Base-by-base conservation (phyloP, 2,329 filamentous ascomycete genomes). In the Aspergillus clavatus region DNA sequence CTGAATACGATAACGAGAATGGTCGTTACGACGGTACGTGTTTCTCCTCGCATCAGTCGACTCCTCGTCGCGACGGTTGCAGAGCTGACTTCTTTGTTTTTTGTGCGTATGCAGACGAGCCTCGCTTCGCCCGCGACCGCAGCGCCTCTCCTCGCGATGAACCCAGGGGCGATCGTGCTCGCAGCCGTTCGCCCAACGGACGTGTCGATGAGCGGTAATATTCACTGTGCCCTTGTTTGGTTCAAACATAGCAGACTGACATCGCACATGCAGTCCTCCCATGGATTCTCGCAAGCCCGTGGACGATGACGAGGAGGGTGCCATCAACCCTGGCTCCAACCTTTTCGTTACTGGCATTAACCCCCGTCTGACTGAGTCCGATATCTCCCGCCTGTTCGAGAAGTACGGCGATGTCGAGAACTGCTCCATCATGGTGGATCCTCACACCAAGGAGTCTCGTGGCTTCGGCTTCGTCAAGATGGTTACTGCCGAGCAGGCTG, bases 381-480 rank as follows among this genome's bases (percentile, higher is more conserved):
- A 97, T 66, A 88, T 98, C 51, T 86, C 87, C 43, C 89, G 89
- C 68, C 84, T 98, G 56, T 98, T 98, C 65, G 89, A 96, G 74
- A 98, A 97, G 74, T 97, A 97, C 63, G 93, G 93, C 58, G 89
- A 95, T 67, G 93, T 98, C 42, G 91, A 97, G 75, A 97, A 94
- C 74, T 97, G 91, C 76, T 94, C 96, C 71, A 98, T 98, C 75
- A 98, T 98, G 93, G 83, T 91, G 64, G 93, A 98, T 66, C 93
- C 93, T 51, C 93, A 98, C 72, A 94, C 88, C 63, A 95, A 95
- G 74, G 93, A 98, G 73, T 97, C 91, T 59, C 93, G 93, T 71
- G 93, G 93, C 56, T 98, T 98, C 57, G 93, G 93, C 45, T 98
- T 98, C 75, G 93, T 98, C 68, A 97, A 98, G 78, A 97, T 98